phyloP scores from a whole-genome alignment of 2,329 filamentous ascomycete genomes.

The Emmonsiellopsis sp. region DNA sequence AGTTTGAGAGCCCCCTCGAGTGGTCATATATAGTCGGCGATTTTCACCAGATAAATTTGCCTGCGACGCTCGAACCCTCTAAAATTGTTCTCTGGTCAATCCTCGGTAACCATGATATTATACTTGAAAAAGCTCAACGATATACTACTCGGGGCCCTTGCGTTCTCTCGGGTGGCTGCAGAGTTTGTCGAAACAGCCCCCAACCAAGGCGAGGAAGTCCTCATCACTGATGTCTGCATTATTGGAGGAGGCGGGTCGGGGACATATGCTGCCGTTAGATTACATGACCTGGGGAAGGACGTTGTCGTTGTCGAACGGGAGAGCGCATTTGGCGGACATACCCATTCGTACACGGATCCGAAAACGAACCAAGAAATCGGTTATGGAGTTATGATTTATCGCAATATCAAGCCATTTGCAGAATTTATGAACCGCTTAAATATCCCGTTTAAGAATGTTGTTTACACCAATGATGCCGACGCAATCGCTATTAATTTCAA shows the following conservation, averaged over 20 bases:
- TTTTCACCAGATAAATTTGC: too few species aligned
- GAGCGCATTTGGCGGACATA: constrained; percentile 20
- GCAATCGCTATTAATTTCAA: constrained; percentile 12
- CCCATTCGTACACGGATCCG: constrained; percentile 18
- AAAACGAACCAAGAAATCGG: constrained; percentile 15
- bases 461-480: too few species aligned
- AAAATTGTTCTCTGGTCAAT: too few species aligned
- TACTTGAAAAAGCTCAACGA: too few species aligned
- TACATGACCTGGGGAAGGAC: constrained; percentile 18
- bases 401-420: constrained; percentile 13
- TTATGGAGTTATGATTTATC: constrained; percentile 21
- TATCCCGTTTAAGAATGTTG: constrained; percentile 8
- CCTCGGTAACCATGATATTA: too few species aligned
- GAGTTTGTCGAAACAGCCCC: background rate
- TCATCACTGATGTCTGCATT: constrained; percentile 18
- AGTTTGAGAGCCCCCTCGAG: too few species aligned
- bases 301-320: constrained; percentile 21
- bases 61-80: too few species aligned
- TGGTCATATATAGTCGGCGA: too few species aligned
- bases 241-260: constrained; percentile 23
- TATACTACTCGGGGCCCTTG: too few species aligned
- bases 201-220: constrained; percentile 2
- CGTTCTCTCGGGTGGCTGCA: too few species aligned
- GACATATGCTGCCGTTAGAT: constrained; percentile 21
- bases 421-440: constrained; percentile 19